phyloP scores from a whole-genome alignment of 345 rosid species.

The Orychophragmus violaceus region DNA sequence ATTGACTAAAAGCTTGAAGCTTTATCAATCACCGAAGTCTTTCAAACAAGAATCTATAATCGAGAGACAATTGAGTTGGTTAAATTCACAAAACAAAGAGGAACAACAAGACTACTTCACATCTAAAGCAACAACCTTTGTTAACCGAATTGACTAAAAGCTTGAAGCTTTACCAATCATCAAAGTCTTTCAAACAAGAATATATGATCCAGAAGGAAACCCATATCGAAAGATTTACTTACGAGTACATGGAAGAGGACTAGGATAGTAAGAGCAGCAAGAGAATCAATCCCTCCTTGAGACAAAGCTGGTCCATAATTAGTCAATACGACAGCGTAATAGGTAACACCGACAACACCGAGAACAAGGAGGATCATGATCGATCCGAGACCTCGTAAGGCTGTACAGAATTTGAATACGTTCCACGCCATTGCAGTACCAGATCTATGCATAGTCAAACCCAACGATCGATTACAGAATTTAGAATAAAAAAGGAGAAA shows the following conservation, averaged over 20 bases:
- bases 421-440: conserved; percentile 79
- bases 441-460: conserved; percentile 62
- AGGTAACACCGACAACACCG: conserved; percentile 72
- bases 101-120: neutral
- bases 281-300: conserved; percentile 48
- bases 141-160: neutral
- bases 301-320: conserved; percentile 54
- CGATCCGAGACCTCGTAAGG: conserved; percentile 65
- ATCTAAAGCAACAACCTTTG: conserved; percentile 9
- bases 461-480: conserved; percentile 14
- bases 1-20: neutral
- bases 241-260: conserved; percentile 78
- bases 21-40: conserved; percentile 53
- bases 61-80: neutral
- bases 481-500: neutral
- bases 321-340: conserved; percentile 70
- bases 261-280: conserved; percentile 45
- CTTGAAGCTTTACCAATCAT: conserved; percentile 42
- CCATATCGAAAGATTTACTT: conserved; percentile 24
- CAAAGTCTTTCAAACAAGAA: conserved; percentile 23
- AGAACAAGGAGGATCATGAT: conserved; percentile 27
- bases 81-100: neutral
- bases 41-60: neutral
- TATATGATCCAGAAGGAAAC: neutral
- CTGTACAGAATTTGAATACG: conserved; percentile 73